phyloP scores from a whole-genome alignment of 2,329 filamentous ascomycete genomes.

The Aureobasidium sp. region DNA sequence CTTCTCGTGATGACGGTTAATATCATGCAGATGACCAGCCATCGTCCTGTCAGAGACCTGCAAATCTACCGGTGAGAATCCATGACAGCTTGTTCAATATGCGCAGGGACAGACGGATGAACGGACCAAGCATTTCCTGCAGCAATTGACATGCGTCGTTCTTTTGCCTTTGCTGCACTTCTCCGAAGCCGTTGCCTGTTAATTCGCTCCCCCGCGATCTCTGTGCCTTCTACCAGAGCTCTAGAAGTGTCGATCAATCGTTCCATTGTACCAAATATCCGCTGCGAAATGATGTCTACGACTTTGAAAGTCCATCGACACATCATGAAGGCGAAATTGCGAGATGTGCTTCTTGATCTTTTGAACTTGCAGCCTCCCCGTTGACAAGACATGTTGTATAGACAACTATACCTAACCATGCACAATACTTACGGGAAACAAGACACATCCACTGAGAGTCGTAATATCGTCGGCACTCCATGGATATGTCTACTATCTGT shows the following conservation, averaged over 20 bases:
- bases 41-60: not conserved
- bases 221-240: not conserved
- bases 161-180: not conserved
- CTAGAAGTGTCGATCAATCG: conserved; percentile 5
- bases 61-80: not conserved
- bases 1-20: not conserved
- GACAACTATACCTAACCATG: too few species aligned
- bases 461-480: too few species aligned
- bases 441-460: too few species aligned
- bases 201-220: not conserved
- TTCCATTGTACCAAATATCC: not conserved
- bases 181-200: not conserved
- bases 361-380: too few species aligned
- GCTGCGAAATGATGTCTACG: not conserved
- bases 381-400: too few species aligned
- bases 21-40: not conserved
- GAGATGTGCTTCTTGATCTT: too few species aligned
- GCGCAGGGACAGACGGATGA: not conserved
- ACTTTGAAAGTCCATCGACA: not conserved
- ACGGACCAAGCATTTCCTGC: not conserved
- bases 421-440: too few species aligned
- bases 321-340: too few species aligned
- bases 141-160: not conserved
- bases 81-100: not conserved
- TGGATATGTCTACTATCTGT: too few species aligned